Conservation (phyloP, 169 alveolate genomes). For the Plasmodium fragile region DNA sequence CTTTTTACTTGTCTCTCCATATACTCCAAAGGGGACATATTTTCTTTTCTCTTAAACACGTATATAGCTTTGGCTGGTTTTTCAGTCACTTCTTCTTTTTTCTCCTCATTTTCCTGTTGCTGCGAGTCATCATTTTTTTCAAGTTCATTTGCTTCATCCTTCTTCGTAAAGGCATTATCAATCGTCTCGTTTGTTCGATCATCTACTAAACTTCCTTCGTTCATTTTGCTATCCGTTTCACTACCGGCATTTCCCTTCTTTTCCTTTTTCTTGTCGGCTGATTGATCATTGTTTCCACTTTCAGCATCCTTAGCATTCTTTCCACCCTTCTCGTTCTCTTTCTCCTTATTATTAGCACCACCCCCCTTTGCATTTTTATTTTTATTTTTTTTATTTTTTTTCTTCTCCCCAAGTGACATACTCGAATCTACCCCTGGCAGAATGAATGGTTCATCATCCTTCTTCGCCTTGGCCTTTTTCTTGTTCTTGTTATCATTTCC, state of each 20-base stretch:
- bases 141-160: constrained; percentile 4
- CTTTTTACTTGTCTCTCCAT: constrained; percentile 88
- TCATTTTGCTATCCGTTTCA: neutral
- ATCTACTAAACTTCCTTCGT: neutral
- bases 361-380: constrained; percentile 44
- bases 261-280: constrained; percentile 23
- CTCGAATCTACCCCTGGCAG: neutral
- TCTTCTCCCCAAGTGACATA: constrained; percentile 12
- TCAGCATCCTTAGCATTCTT: neutral
- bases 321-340: neutral
- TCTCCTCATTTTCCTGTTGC: neutral
- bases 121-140: neutral
- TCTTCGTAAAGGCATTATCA: neutral
- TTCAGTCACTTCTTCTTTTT: constrained; percentile 14
- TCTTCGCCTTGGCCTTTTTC: constrained; percentile 46
- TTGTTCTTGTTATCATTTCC: constrained; percentile 65
- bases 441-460: neutral
- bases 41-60: constrained; percentile 73
- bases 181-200: neutral
- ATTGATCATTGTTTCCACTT: neutral
- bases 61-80: constrained; percentile 65
- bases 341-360: constrained; percentile 1
- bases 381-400: constrained; percentile 59
- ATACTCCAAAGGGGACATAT: constrained; percentile 82
- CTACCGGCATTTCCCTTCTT: neutral